These are phyloP conservation scores for Lactifluus hygrophoroides DNA, from an alignment of 768 basidiomycete genomes.

Conservation along the genomic window DNA sequence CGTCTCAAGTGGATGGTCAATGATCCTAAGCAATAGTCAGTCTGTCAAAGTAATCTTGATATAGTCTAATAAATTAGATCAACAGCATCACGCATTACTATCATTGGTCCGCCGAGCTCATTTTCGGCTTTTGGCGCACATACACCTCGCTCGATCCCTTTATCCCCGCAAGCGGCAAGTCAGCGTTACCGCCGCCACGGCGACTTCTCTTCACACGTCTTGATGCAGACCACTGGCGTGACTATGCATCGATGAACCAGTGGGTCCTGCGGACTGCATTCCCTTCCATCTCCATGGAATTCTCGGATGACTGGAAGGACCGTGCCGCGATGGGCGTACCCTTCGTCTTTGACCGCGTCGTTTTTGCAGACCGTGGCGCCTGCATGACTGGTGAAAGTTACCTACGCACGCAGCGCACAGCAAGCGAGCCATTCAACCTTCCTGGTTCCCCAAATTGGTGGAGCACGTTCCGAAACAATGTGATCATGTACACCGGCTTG, in stretches of 20 bases:
- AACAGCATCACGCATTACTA: constrained; percentile 83
- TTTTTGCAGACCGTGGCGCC: constrained; percentile 81
- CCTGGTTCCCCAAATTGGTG: constrained; percentile 81
- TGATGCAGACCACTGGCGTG: constrained; percentile 76
- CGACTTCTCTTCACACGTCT: constrained; percentile 71
- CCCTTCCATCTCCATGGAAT: constrained; percentile 75
- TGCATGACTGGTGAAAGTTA: constrained; percentile 67
- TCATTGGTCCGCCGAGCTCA: constrained; percentile 87
- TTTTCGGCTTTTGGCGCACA: constrained; percentile 88
- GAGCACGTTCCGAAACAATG: constrained; percentile 63
- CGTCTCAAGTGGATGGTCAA: constrained; percentile 61
- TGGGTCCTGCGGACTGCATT: constrained; percentile 74
- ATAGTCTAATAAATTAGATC: background rate
- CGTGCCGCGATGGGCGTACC: constrained; percentile 59
- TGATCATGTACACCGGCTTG: constrained; percentile 63
- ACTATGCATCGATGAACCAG: constrained; percentile 88
- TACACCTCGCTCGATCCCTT: constrained; percentile 70
- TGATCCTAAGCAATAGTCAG: constrained; percentile 80
- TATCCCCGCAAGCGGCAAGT: constrained; percentile 58
- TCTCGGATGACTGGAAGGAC: constrained; percentile 76
- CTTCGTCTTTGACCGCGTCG: constrained; percentile 79
- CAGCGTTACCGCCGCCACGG: constrained; percentile 62
- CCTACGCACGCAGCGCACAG: constrained; percentile 63
- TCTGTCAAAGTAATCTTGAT: constrained; percentile 9
- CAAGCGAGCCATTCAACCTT: constrained; percentile 64